These are phyloP conservation scores for Termitomyces sp. DNA, from an alignment of 768 basidiomycete species.

Conservation along the genomic window DNA sequence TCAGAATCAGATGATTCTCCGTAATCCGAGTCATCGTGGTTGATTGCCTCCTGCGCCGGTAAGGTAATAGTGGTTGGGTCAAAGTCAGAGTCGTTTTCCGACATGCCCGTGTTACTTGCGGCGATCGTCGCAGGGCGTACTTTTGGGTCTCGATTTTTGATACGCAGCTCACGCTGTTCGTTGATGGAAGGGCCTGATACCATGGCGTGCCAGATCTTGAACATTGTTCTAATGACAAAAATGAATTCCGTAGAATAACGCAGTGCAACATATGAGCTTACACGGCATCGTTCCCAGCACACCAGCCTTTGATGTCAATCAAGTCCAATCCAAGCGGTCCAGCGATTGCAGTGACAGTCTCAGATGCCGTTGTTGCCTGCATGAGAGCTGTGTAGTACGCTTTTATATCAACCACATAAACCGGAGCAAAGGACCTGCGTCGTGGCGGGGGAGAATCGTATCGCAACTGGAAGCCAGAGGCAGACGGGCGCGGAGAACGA, in stretches of 20 bases:
- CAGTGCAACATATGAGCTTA: constrained; percentile 25
- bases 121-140: not conserved
- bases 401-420: constrained; percentile 42
- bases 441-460: not conserved
- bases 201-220: constrained; percentile 49
- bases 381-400: constrained; percentile 39
- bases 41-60: not conserved
- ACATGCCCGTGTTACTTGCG: not conserved
- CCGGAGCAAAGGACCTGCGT: constrained; percentile 23
- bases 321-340: constrained; percentile 27
- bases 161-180: constrained; percentile 34
- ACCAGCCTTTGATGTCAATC: constrained; percentile 34
- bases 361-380: constrained; percentile 24
- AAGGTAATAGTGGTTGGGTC: constrained; percentile 30
- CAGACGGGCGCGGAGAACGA: constrained; percentile 22
- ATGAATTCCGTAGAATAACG: not conserved
- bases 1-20: constrained; percentile 18
- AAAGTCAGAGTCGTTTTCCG: constrained; percentile 27
- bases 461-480: not conserved
- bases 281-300: constrained; percentile 55
- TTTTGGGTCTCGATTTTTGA: constrained; percentile 4
- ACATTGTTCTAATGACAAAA: constrained; percentile 29
- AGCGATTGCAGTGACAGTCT: constrained; percentile 29
- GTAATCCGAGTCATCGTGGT: constrained; percentile 22
- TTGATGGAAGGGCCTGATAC: constrained; percentile 44